Evolutionary conservation across 2,329 filamentous ascomycete genomes (phyloP).

Genomic region (Alternaria solani): DNA sequence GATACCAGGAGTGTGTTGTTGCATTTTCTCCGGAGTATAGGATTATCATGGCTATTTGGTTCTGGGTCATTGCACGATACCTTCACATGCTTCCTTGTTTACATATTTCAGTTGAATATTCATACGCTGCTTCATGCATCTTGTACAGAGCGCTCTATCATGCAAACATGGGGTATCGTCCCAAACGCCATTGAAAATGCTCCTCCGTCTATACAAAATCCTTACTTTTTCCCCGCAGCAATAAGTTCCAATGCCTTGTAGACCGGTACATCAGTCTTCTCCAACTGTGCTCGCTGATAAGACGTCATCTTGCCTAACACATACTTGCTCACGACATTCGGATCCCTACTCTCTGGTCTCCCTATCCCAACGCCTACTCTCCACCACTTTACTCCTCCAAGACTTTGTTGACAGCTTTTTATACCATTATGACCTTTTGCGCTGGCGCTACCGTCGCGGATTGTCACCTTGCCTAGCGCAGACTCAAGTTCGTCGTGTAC

Average conservation of each 20-base stretch:
- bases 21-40: background rate
- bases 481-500: slow-evolving; percentile 90
- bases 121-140: slow-evolving; percentile 12
- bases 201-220: slow-evolving; percentile 11
- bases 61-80: slow-evolving; percentile 35
- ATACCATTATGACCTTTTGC: slow-evolving; percentile 57
- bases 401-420: slow-evolving; percentile 50
- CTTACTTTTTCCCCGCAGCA: slow-evolving; percentile 50
- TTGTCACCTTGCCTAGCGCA: slow-evolving; percentile 70
- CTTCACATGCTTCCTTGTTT: slow-evolving; percentile 16
- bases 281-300: slow-evolving; percentile 53
- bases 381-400: slow-evolving; percentile 53
- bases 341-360: slow-evolving; percentile 74
- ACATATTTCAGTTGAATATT: slow-evolving; percentile 13
- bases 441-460: slow-evolving; percentile 65
- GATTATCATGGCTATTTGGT: slow-evolving; percentile 5
- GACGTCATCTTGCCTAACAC: slow-evolving; percentile 74
- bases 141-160: slow-evolving; percentile 1
- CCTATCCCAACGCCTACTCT: slow-evolving; percentile 87
- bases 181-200: slow-evolving; percentile 15
- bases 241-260: slow-evolving; percentile 62
- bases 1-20: background rate
- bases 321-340: slow-evolving; percentile 74
- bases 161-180: slow-evolving; percentile 21
- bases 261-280: slow-evolving; percentile 57